Evolutionary conservation across 176 grass and related monocot species (phyloP), one percentile per base, ranked within the genome.

Genomic region (Oryza coarctata): DNA sequence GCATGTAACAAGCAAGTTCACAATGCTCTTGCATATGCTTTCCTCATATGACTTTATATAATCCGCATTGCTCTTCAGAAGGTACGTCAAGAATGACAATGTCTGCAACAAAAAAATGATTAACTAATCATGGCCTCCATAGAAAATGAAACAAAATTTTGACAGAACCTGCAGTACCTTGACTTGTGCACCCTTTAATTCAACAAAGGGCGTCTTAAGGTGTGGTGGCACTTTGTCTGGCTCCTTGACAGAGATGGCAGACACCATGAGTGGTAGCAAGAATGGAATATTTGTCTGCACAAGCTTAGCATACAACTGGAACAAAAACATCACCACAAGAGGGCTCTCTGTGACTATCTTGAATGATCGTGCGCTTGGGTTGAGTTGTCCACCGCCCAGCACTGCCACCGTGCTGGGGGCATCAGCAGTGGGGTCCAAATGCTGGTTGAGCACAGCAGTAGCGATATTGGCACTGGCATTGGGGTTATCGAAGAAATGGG

Each of bases 1-100:
- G 71, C 96, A 99, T 28, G 91, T 99, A 80, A 99, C 90, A 86
- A 99, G 89, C 93, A 99, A 94, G 77, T 89, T 99, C 57, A 95
- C 96, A 83, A 99, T 95, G 55, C 96, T 99, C 87, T 93, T 95
- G 96, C 96, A 99, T 86, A 99, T 99, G 85, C 93, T 94, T 88
- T 99, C 93, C 87, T 99, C 96, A 41, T 90, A 92, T 85, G 96
- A 68, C 68, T 92, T 93, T 82, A 99, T 95, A 74, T 89, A 92
- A 80, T 99, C 96, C 17, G 93, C 93, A 58, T 99, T 93, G 86
- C 91, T 99, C 87, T 95, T 99, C 83, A 99, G 91, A 26, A 99
- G 75, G 82, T 99, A 99, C 0, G 96, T 93, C 77, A 99, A 71
- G 65, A 99, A 99, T 14, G 96, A 99, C 68, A 99, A 67, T 3